These are phyloP conservation scores for Scheffersomyces lignicola DNA, from an alignment of 1,139 yeast genomes.

Conservation along the genomic window DNA sequence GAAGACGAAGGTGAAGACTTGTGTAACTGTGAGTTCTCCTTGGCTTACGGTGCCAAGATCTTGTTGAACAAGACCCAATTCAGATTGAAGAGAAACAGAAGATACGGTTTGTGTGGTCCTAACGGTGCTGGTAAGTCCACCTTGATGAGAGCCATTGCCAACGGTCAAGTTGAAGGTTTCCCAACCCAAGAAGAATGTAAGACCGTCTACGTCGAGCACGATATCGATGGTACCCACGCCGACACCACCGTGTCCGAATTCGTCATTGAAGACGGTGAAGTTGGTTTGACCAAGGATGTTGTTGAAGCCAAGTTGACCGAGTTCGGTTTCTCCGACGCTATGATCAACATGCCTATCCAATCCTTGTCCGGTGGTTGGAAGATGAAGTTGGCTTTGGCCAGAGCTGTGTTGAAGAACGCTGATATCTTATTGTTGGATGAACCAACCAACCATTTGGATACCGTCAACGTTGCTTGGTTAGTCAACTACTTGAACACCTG, in stretches of 20 bases:
- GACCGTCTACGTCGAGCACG: slow-evolving; percentile 99
- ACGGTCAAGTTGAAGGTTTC: slow-evolving; percentile 99
- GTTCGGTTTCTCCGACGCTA: slow-evolving; percentile 89
- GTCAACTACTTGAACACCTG: slow-evolving; percentile 98
- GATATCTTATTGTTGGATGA: slow-evolving; percentile 97
- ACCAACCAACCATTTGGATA: slow-evolving; percentile 99
- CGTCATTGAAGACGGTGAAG: slow-evolving; percentile 80
- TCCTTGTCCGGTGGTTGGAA: slow-evolving; percentile 99
- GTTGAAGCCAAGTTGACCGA: slow-evolving; percentile 76
- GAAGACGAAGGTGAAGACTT: slow-evolving; percentile 99
- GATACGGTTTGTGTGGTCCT: slow-evolving; percentile 99
- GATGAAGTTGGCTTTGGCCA: slow-evolving; percentile 98
- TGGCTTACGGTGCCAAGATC: slow-evolving; percentile 99
- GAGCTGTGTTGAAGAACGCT: slow-evolving; percentile 98
- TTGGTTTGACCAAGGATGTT: slow-evolving; percentile 68
- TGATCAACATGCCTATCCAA: slow-evolving; percentile 90
- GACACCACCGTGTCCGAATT: slow-evolving; percentile 91
- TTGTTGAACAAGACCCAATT: slow-evolving; percentile 98
- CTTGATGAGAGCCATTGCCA: slow-evolving; percentile 99
- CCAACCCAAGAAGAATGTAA: slow-evolving; percentile 98
- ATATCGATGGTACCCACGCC: slow-evolving; percentile 96
- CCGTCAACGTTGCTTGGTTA: slow-evolving; percentile 99
- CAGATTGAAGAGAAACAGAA: slow-evolving; percentile 98
- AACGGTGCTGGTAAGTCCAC: slow-evolving; percentile 99
- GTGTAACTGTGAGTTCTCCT: slow-evolving; percentile 99